Base-by-base conservation (phyloP, 1,139 yeast species). In the Pichia sp. region DNA sequence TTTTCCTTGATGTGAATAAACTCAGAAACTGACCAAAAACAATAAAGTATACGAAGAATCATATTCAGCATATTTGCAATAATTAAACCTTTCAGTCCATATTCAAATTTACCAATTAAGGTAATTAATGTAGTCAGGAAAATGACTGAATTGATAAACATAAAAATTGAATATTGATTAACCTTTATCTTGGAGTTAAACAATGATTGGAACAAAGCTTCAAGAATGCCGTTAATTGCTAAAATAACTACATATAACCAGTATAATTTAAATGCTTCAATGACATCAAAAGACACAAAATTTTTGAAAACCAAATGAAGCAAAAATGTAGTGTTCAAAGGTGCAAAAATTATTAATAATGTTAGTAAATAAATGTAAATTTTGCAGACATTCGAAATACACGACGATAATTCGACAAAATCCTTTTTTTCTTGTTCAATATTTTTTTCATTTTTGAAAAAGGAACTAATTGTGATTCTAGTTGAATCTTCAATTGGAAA, bases 401-500 rank as follows among this genome's bases (percentile, higher is more conserved):
- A 48, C 10, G 32, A 4, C 28, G 47, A 41, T 23, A 51, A 37
- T 35, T 43, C 29, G 1, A 5, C 9, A 28, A 35, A 42, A 24
- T 42, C 46, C 6, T 41, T 35, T 26, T 16, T 22, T 22, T 42
- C 35, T 43, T 16, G 30, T 12, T 7, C 12, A 4, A n/a, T 3
- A 24, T 40, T 25, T 24, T 40, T 29, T 34, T 42, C 38, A 12
- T 40, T 40, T 41, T 51, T 47, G 39, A 81, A 68, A n/a, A 74
- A 53, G 50, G 80, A 73, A 4, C 95, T 80, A 48, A 89, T 74
- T 50, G 82, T 76, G 47, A 85, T 69, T 50, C 97, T 71, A 22
- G 87, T 68, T 0, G 94, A 79, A 60, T 94, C 98, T 61, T 92
- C 99, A 39, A 92, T 74, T 2, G 98, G 98, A 32, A 82, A 82